These are phyloP conservation scores for Yamadazyma epiphylla DNA, from an alignment of 1,139 yeast species.

Conservation along the genomic window DNA sequence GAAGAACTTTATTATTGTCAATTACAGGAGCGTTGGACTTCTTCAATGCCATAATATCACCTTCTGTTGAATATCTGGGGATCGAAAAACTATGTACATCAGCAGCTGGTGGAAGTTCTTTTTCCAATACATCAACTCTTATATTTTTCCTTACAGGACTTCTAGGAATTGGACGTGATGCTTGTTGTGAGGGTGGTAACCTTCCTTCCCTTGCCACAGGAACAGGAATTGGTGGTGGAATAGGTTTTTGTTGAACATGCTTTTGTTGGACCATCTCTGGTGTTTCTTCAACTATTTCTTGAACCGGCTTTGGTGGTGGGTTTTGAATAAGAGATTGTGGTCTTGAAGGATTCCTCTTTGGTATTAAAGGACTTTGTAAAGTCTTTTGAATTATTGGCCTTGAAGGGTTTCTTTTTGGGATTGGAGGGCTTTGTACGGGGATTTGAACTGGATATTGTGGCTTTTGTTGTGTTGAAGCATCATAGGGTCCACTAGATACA, in stretches of 20 bases:
- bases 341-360: not conserved
- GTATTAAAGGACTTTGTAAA: too few species aligned
- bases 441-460: not conserved
- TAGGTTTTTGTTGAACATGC: slow-evolving; percentile 1
- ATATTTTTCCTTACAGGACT: not conserved
- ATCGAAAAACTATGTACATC: slow-evolving; percentile 5
- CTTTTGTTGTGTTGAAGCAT: not conserved
- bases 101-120: slow-evolving; percentile 9
- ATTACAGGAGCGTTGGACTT: slow-evolving; percentile 12
- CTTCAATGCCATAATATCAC: slow-evolving; percentile 8
- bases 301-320: too few species aligned
- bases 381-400: too few species aligned
- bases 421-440: not conserved
- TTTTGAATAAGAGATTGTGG: too few species aligned
- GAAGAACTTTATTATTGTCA: slow-evolving; percentile 9
- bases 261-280: not conserved
- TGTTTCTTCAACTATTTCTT: too few species aligned
- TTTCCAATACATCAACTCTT: slow-evolving; percentile 1
- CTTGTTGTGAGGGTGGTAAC: not conserved
- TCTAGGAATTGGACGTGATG: slow-evolving; percentile 1
- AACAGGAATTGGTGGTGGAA: slow-evolving; percentile 4
- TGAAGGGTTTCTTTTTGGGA: not conserved
- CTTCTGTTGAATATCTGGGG: slow-evolving; percentile 13
- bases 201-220: not conserved
- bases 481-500: not conserved